phyloP scores from a whole-genome alignment of 2,329 filamentous ascomycete species.

The Claviceps monticola region DNA sequence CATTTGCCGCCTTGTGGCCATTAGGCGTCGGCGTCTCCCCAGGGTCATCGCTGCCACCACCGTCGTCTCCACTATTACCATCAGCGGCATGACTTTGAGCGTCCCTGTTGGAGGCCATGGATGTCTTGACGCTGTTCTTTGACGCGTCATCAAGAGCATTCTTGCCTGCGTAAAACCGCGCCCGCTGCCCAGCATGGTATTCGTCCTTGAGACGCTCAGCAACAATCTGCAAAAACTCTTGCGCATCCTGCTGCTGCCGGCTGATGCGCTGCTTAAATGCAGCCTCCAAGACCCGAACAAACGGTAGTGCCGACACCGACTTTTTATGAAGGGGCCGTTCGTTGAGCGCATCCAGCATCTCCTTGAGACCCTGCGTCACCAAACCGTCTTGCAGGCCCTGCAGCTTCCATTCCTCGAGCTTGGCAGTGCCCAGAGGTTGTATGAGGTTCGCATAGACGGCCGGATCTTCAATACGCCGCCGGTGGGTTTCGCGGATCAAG shows the following conservation, averaged over 20 bases:
- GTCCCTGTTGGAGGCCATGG: neutral
- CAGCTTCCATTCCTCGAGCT: slow-evolving; percentile 44
- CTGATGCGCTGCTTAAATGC: slow-evolving; percentile 87
- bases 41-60: slow-evolving; percentile 8
- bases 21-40: neutral
- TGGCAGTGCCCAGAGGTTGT: slow-evolving; percentile 26
- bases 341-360: slow-evolving; percentile 83
- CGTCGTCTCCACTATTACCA: slow-evolving; percentile 11
- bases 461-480: slow-evolving; percentile 64
- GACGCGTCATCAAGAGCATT: slow-evolving; percentile 12
- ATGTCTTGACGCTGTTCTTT: neutral
- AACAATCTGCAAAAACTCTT: slow-evolving; percentile 91
- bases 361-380: slow-evolving; percentile 78
- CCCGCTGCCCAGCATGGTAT: slow-evolving; percentile 72
- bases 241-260: slow-evolving; percentile 90
- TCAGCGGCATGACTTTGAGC: slow-evolving; percentile 9
- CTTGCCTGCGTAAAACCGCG: slow-evolving; percentile 43
- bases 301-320: slow-evolving; percentile 75
- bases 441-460: slow-evolving; percentile 58
- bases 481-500: slow-evolving; percentile 80
- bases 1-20: neutral
- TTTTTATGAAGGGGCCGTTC: slow-evolving; percentile 89
- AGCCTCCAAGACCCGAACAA: slow-evolving; percentile 69
- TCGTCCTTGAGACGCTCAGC: slow-evolving; percentile 88
- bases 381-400: slow-evolving; percentile 63